Evolutionary conservation across 768 basidiomycete genomes (phyloP), one percentile per base, ranked within the genome.

Genomic region (Clitopilus passeckerianus): DNA sequence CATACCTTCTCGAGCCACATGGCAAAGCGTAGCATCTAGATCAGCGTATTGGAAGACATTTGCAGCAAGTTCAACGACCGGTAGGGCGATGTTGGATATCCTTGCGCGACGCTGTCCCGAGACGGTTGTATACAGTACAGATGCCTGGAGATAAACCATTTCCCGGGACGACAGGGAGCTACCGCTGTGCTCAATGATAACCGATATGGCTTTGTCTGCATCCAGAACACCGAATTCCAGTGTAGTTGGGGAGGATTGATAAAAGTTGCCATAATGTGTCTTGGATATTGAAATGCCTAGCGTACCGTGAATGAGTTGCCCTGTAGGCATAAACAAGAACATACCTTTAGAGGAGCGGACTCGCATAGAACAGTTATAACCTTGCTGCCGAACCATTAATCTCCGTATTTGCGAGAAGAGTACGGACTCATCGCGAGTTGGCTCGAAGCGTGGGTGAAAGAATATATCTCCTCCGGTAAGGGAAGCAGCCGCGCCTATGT

Each of bases 41-140:
- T 99, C 97, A 12, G 93, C 94, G 71, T 77, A 92, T 55, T 90
- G 85, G 76, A 95, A 99, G 10, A 98, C 86, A 68, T 90, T 95
- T 8, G 87, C 92, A n/a, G 94, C 92, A 62, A 98, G 74, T 37
- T 86, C 82, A 1, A 86, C 89, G 0, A 93, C 86, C 52, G 86
- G 87, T 59, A 98, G 70, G 0, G 89, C 90, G n/a, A 98, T 74
- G 65, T 99, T 99, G 68, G 87, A 81, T 27, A 86, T 85, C 57
- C 97, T 78, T 34, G 98, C 95, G 59, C 93, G 79, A 43, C 97
- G 82, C 66, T 91, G 80, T 1, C 97, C 97, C 0, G 75, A 70
- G 1, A 80, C 68, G 1, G 86, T 86, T 2, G 97, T 98, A 68
- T 98, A 94, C 34, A 99, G 75, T 2, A 91, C 79, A 0, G 97